Base-by-base conservation (phyloP, 371 early-diverging fungal genomes). In the Fennellomyces sp. region DNA sequence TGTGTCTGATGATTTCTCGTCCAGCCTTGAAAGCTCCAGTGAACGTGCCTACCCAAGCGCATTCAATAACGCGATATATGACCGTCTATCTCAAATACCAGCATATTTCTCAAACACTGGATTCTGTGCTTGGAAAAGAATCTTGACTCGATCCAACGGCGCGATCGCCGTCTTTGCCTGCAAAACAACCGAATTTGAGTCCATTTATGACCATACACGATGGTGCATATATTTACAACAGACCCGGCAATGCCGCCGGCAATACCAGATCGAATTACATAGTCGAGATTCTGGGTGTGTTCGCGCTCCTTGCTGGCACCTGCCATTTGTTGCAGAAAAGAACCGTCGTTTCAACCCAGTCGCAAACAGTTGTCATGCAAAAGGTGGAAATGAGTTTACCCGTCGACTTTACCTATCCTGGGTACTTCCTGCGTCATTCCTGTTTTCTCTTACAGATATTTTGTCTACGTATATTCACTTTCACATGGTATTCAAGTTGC, bases 131-230 rank as follows among this genome's bases (percentile, higher is more conserved):
- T 98, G 99, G 68, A 98, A 98, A 33, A 97, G 80, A 26, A 98
- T 98, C 83, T 98, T 98, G 53, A 98, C 97, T 60, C 99, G 86
- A 72, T 98, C 99, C 63, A 98, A 70, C 5, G 99, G 99, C 11
- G 98, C 99, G 54, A 97, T 90, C 0, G 84, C 84, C 2, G 96
- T 94, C 65, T 98, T 97, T n/a, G 97, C 97, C 85, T 84, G 31
- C 2, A 21, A 25, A 17, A 42, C 49, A 56, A 28, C 19, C 25
- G 26, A 39, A 39, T 39, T 11, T 39, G 27, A 10, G 15, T 51
- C 51, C n/a, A 28, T 33, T 23, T 25, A 5, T 13, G 8, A 36
- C 3, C 17, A 31, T n/a, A 33, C 3, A 30, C n/a, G n/a, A 21
- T 19, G 50, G 28, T 57, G 8, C 10, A 12, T 26, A 6, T 26